Base-by-base conservation (phyloP, 768 basidiomycete genomes). In the Tubosaeta sp. region DNA sequence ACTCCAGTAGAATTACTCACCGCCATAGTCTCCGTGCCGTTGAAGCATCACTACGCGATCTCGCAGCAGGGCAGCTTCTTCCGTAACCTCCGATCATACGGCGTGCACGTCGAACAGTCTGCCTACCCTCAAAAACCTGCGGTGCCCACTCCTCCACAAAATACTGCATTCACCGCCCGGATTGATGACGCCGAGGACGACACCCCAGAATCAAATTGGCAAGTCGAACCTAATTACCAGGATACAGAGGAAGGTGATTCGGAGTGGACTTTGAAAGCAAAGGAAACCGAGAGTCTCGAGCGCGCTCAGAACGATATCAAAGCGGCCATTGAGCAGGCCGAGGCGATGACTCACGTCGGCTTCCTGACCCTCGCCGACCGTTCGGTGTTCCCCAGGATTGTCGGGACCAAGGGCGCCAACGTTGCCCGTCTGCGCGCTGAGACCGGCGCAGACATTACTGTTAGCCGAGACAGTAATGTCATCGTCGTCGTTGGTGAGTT, bases 391-490 rank as follows among this genome's bases (percentile, higher is more conserved):
- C 94, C 94, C 13, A 79, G 91, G 58, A 94, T 97, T 59, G 92
- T 97, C 55, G 94, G 94, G 34, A 72, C 86, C 11, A 95, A 94
- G 71, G 94, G 94, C 47, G 75, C 91, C 24, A 97, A 92, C 59
- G 89, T 97, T 45, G 78, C 87, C 46, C 87, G 94, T 44, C 78
- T 97, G 46, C 83, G 94, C 49, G 80, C 79, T 46, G 92, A 93
- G 70, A 95, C 89, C 46, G 90, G 91, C 36, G 88, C 94, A 48
- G 92, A 95, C 64, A 93, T 97, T 60, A 90, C 82, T 38, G 90
- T 97, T 48, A 83, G 90, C 67, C 83, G 90, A 56, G 93, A 94
- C 55, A 88, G 87, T 64, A 90, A 77, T 68, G 84, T 84, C 27
- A 94, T 96, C 61, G 81, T 87, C 57, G 87, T 97, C 63, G 82